phyloP scores from a whole-genome alignment of 352 stramenopile species.

The Globisporangium spinosum region DNA sequence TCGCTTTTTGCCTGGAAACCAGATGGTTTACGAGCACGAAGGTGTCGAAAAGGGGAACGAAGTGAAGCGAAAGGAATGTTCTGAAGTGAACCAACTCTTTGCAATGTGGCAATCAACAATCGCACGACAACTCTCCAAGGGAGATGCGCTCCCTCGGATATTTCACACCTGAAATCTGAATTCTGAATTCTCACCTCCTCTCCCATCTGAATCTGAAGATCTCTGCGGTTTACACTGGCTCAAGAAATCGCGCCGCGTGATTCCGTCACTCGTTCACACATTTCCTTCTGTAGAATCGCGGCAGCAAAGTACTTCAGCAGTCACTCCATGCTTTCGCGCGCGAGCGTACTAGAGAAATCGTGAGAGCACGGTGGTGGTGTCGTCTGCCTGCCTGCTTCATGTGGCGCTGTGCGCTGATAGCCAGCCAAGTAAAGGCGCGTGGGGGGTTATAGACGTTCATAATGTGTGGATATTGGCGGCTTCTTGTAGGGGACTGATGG shows the following conservation, averaged over 20 bases:
- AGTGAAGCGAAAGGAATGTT: neutral
- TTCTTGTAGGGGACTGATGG: conserved; percentile 4
- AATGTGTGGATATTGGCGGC: neutral
- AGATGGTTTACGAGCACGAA: neutral
- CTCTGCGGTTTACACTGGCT: neutral
- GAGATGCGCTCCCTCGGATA: neutral
- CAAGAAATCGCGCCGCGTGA: neutral
- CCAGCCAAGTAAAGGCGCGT: neutral
- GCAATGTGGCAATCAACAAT: conserved; percentile 1
- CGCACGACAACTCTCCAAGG: neutral
- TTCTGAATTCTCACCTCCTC: neutral
- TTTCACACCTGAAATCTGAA: neutral
- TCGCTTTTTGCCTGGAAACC: neutral
- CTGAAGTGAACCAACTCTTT: neutral
- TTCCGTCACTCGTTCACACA: neutral
- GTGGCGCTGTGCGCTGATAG: neutral
- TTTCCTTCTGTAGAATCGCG: neutral
- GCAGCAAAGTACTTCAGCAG: neutral
- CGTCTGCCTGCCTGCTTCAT: neutral
- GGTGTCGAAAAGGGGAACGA: too few species aligned
- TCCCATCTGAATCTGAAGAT: neutral
- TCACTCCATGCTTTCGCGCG: neutral
- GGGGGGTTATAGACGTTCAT: neutral
- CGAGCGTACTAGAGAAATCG: conserved; percentile 2
- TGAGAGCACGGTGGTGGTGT: neutral